Base-by-base conservation (phyloP, 2,329 filamentous ascomycete species). In the Aspergillus pseudotamarii region DNA sequence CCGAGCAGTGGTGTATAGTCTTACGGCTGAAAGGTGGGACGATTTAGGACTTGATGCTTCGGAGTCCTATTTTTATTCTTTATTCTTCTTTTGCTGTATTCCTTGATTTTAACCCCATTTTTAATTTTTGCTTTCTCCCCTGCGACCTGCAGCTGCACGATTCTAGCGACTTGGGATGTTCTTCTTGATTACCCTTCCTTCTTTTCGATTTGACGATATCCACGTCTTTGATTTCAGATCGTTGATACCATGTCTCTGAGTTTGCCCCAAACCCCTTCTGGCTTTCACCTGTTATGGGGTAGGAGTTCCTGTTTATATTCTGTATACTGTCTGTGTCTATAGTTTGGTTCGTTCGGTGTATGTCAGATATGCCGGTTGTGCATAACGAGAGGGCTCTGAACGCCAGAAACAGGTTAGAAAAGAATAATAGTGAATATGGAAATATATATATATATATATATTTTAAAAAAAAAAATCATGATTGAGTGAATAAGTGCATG, bases 1-100 rank as follows among this genome's bases (percentile, higher is more conserved):
- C 77, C 76, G 4, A 75, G 70, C 55, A 77, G 73, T 55, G 74
- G 75, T n/a, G 68, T 70, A 26, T 26, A 60, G 61, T 51, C 28
- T 4, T 57, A 10, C 19, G 12, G 21, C 32, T 23, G n/a, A 55
- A 51, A 21, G 28, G 21, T 19, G 48, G 8, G 21, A 11, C 12
- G 4, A 11, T 32, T 51, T 8, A 28, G 23, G 46, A 36, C 30
- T 36, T 36, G 28, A 36, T 23, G 21, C 10, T 36, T 28, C 14
- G 26, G 36, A 23, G 10, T 16, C 51, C 30, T n/a, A 26, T 50
- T 16, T 50, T 4, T 30, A 21, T 32, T 50, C 30, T 30, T 48
- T 21, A 5, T 34, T 19, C 30, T 30, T 51, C 30, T 30, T 51
- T 34, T 21, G 3, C 30, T 51, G 28, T 51, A 51, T 51, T 32